These are phyloP conservation scores for Stagonosporopsis tanaceti DNA, from an alignment of 2,329 filamentous ascomycete species.

Conservation along the genomic window DNA sequence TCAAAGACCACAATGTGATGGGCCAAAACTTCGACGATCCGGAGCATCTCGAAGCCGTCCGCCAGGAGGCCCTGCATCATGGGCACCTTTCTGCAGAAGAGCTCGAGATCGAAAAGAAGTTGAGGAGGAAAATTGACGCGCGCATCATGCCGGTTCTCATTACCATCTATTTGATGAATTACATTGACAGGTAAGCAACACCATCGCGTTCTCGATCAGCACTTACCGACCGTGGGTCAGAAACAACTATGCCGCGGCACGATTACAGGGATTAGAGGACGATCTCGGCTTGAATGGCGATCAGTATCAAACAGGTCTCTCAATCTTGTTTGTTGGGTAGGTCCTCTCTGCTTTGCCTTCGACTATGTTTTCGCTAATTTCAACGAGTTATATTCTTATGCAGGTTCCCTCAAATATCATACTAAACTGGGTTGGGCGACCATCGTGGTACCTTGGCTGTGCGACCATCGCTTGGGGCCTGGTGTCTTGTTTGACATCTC, in stretches of 20 bases:
- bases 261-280: slow-evolving; percentile 36
- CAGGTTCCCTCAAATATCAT: slow-evolving; percentile 69
- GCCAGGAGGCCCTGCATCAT: slow-evolving; percentile 25
- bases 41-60: slow-evolving; percentile 24
- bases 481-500: slow-evolving; percentile 57
- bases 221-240: slow-evolving; percentile 7
- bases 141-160: slow-evolving; percentile 40
- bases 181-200: slow-evolving; percentile 30
- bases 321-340: slow-evolving; percentile 66
- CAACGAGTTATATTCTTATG: slow-evolving; percentile 64
- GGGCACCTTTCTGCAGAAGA: slow-evolving; percentile 30
- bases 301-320: slow-evolving; percentile 27
- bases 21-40: slow-evolving; percentile 10
- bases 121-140: slow-evolving; percentile 41
- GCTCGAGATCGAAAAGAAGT: slow-evolving; percentile 39
- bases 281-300: slow-evolving; percentile 28
- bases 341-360: slow-evolving; percentile 32
- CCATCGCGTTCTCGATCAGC: not conserved
- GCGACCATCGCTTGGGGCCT: slow-evolving; percentile 56
- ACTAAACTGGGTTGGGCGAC: slow-evolving; percentile 61
- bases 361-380: slow-evolving; percentile 1
- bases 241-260: slow-evolving; percentile 41
- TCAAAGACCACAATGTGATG: slow-evolving; percentile 13
- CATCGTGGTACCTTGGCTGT: slow-evolving; percentile 61
- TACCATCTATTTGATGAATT: slow-evolving; percentile 41